Evolutionary conservation across 2,329 filamentous ascomycete genomes (phyloP), one percentile per base, ranked within the genome.

Genomic region (Cladosporium phlei): DNA sequence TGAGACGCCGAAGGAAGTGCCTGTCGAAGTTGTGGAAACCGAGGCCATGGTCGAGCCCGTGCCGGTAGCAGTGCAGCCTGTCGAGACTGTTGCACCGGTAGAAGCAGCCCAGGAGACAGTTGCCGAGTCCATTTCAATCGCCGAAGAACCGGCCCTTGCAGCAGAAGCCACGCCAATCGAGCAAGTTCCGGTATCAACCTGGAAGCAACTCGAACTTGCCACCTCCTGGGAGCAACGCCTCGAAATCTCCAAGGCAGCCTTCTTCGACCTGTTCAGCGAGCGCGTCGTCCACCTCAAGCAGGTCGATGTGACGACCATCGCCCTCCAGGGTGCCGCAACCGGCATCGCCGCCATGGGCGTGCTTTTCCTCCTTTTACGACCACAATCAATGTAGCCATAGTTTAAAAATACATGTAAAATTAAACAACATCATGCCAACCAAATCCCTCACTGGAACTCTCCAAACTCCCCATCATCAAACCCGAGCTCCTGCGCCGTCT

Each of bases 381-480:
- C 59, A 20, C 57, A 50, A 46, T 33, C 45, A 27, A 42, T 24
- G 27, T 47, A 33, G 39, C 38, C 39, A 38, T 43, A 38, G 29
- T 39, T 33, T 33, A 43, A 27, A 43, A 27, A 30, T 37, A 43
- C 29, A 7, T 37, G 35, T 34, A 35, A 21, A 48, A 34, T 20
- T 38, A 38, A 28, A n/a, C n/a, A 30, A 39, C 6, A 30, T 30
- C 27, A 24, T 20, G 42, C 32, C 32, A 30, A 20, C 25, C 27
- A 29, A 28, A 7, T 9, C 25, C 22, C 14, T 65, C 56, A 77
- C 59, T 78, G 74, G 69, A 94, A 94, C 67, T 94, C 88, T 16
- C 87, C 88, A 76, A 89, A 90, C 61, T 91, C 85, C 1, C 88
- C 88, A 63, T 95, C 86, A 59, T 94, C 88, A 58, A 93, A 93